Base-by-base conservation (phyloP, 2,329 filamentous ascomycete species). In the Bipolaris victoriae region DNA sequence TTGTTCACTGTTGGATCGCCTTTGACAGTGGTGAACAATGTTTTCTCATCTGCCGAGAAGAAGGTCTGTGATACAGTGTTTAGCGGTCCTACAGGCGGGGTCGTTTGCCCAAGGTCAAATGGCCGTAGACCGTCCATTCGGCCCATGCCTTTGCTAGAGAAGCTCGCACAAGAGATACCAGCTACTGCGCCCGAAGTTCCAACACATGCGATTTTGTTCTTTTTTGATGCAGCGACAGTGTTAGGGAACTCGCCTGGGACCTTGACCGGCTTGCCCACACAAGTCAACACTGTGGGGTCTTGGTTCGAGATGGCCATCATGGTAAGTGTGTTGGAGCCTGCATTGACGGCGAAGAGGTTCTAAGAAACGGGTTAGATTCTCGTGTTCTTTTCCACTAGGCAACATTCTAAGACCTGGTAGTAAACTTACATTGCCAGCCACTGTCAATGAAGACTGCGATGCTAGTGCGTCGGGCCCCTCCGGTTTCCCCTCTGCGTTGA, bases 31-130 rank as follows among this genome's bases (percentile, higher is more conserved):
- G 83, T 79, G 49, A 83, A 79, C 0, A 89, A 74, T 1, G 73
- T 78, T 0, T 69, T 74, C 59, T 84, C 79, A 50, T 88, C 84
- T 0, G 71, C 71, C 0, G 83, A 84, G 74, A 88, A 88, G 68
- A 87, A 84, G 0, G 81, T 78, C 7, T 88, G 85, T 0, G 86
- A 87, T 2, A 88, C 79, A 0, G 83, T 87, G 70, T 87, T 86
- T 2, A 76, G 72, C 0, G 86, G 85, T 0, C 86, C 86, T 0
- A 76, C 70, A 0, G 87, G 85, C 0, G 87, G 86, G 0, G 83
- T 87, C 0, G 79, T 81, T 66, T 88, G 86, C 1, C 75, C 71
- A 1, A 88, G 65, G 11, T 81, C 77, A 56, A 87, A 81, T 2
- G 63, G 48, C 6, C 74, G 66, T 10, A 78, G 61, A 7, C 43